phyloP scores from a whole-genome alignment of 495 filamentous ascomycete species.

The Aspergillus indologenus region DNA sequence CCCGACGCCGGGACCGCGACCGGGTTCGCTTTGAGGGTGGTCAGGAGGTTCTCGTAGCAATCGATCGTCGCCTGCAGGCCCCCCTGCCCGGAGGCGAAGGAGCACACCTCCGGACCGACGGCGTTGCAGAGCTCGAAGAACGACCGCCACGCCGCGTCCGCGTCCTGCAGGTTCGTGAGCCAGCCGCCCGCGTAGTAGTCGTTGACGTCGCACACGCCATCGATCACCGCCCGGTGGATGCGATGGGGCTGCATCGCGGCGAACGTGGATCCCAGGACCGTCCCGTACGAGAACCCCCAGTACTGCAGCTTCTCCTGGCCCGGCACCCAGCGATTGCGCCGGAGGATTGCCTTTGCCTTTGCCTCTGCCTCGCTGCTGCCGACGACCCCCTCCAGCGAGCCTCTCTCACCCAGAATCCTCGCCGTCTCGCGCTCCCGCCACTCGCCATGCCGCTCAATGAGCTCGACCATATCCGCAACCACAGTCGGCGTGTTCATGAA shows the following conservation, averaged over 20 bases:
- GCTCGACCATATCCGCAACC: slow-evolving; percentile 9
- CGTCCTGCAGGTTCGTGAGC: slow-evolving; percentile 1
- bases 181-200: not conserved
- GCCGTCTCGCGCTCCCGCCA: slow-evolving; percentile 5
- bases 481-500: slow-evolving; percentile 1
- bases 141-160: not conserved
- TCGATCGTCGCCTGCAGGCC: not conserved
- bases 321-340: not conserved
- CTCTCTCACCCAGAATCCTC: not conserved
- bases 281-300: slow-evolving; percentile 4
- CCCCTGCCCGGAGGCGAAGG: not conserved
- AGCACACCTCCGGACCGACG: not conserved
- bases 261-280: not conserved
- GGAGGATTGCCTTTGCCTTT: not conserved
- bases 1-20: not conserved
- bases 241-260: slow-evolving; percentile 5
- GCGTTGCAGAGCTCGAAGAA: not conserved
- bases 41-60: not conserved
- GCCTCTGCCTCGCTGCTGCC: no score
- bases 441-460: slow-evolving; percentile 4
- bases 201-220: not conserved
- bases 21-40: not conserved
- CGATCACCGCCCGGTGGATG: not conserved
- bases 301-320: slow-evolving; percentile 1
- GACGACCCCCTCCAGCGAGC: not conserved